Evolutionary conservation across 169 alveolate genomes (phyloP).

Genomic region (Cryptosporidium parvum): DNA sequence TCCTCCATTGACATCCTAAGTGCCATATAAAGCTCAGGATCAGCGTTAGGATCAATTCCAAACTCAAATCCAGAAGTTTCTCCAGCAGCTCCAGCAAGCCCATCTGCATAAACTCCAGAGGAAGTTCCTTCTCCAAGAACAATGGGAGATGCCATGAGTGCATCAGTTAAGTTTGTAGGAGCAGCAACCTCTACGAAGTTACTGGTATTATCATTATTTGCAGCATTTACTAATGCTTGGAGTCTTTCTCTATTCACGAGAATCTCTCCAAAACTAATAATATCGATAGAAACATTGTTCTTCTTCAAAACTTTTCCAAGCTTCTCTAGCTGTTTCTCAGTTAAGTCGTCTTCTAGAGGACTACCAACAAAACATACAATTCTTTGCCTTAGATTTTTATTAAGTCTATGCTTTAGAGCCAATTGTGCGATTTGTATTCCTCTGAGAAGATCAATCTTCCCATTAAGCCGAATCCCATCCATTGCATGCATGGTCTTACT

Average conservation of each 20-base stretch:
- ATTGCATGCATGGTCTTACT: conserved; percentile 88
- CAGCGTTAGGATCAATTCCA: conserved; percentile 91
- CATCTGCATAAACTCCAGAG: conserved; percentile 73
- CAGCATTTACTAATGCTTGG: conserved; percentile 85
- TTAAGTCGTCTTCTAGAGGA: conserved; percentile 86
- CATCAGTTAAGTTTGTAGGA: conserved; percentile 81
- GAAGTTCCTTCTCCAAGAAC: conserved; percentile 76
- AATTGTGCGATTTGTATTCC: conserved; percentile 94
- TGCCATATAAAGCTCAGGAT: conserved; percentile 92
- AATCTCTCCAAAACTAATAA: conserved; percentile 89
- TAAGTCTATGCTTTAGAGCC: conserved; percentile 96
- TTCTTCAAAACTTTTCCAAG: conserved; percentile 93
- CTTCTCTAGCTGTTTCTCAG: conserved; percentile 83
- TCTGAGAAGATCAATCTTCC: conserved; percentile 90
- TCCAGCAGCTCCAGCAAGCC: conserved; percentile 78
- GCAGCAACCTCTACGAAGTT: conserved; percentile 88
- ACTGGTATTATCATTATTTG: conserved; percentile 85
- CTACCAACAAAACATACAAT: conserved; percentile 96
- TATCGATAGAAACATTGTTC: conserved; percentile 93
- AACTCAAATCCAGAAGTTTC: conserved; percentile 77
- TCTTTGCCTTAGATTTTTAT: conserved; percentile 94
- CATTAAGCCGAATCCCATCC: conserved; percentile 86
- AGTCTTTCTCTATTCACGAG: conserved; percentile 86
- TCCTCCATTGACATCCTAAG: conserved; percentile 82
- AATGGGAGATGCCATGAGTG: conserved; percentile 81